Conservation (phyloP, 108 stramenopile genomes). For the Cyclotella atomus region DNA sequence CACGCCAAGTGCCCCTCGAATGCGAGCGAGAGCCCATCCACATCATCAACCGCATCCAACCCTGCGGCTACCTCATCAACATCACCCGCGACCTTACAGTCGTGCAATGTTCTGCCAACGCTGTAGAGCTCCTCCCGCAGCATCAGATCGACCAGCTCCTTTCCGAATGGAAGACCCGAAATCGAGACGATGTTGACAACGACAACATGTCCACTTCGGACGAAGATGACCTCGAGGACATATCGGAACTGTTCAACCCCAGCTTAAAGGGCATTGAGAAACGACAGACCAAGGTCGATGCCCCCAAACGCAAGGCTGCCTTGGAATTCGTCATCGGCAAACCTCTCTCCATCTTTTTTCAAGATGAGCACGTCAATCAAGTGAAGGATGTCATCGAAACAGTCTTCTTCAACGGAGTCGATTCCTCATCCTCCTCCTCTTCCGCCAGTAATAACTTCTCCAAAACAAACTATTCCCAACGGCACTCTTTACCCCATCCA, state of each 20-base stretch:
- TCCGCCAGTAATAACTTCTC: no score
- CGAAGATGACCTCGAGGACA: background rate
- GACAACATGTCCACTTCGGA: no score
- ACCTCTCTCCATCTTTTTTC: background rate
- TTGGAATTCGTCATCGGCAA: slow-evolving; percentile 7
- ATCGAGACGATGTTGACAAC: background rate
- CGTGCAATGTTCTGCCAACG: slow-evolving; percentile 36
- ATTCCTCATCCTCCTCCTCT: no score
- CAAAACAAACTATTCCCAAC: background rate
- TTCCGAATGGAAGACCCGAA: background rate
- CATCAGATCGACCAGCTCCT: background rate
- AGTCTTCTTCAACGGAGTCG: background rate
- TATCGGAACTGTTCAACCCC: background rate
- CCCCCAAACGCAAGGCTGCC: background rate
- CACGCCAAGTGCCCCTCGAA: slow-evolving; percentile 8
- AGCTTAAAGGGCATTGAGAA: background rate
- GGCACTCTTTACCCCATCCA: background rate
- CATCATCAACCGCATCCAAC: slow-evolving; percentile 39
- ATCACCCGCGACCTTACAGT: slow-evolving; percentile 9
- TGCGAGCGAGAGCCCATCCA: slow-evolving; percentile 37
- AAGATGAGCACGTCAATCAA: background rate
- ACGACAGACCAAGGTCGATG: background rate
- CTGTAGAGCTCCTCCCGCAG: slow-evolving; percentile 14
- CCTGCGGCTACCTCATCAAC: slow-evolving; percentile 14
- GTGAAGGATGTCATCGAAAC: background rate